Evolutionary conservation across 768 basidiomycete genomes (phyloP).

Genomic region (Cubamyces sp.): DNA sequence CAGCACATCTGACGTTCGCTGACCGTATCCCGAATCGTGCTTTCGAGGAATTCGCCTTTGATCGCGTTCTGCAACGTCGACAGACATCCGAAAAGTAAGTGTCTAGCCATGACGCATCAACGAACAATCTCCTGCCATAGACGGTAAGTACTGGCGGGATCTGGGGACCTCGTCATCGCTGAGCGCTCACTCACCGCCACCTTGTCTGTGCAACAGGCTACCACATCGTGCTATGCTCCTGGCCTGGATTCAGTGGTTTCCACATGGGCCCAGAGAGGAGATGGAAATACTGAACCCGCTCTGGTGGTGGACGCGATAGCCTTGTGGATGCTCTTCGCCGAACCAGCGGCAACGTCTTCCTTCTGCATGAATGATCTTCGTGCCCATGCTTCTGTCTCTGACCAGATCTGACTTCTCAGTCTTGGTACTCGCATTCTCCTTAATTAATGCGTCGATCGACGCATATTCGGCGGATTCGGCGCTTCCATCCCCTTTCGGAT

Average conservation of each 20-base stretch:
- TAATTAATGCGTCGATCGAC: slow-evolving; percentile 18
- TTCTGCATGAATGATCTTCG: slow-evolving; percentile 10
- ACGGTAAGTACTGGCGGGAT: no score
- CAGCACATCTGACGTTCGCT: neutral
- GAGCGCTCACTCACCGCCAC: no score
- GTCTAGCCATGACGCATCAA: no score
- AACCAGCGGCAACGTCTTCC: slow-evolving; percentile 1
- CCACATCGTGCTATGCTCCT: no score
- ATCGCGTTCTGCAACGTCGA: no score
- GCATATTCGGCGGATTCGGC: slow-evolving; percentile 4
- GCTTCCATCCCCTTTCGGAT: slow-evolving; percentile 4
- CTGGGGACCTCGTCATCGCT: no score
- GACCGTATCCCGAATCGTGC: no score
- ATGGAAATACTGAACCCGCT: neutral
- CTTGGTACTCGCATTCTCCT: neutral
- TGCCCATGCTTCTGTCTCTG: slow-evolving; percentile 12
- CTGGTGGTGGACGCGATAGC: slow-evolving; percentile 15
- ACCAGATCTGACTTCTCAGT: slow-evolving; percentile 12
- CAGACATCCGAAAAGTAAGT: neutral
- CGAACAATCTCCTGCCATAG: no score
- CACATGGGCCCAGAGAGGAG: no score
- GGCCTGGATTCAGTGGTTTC: no score
- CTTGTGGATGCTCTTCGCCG: slow-evolving; percentile 7
- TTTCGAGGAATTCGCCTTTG: no score
- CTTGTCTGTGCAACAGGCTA: no score